Percentiles rank a stretch among this genome's conserved stretches.
phyloP scores from a whole-genome alignment of 2,329 filamentous ascomycete species.

The Penicillium psychrosexuale region DNA sequence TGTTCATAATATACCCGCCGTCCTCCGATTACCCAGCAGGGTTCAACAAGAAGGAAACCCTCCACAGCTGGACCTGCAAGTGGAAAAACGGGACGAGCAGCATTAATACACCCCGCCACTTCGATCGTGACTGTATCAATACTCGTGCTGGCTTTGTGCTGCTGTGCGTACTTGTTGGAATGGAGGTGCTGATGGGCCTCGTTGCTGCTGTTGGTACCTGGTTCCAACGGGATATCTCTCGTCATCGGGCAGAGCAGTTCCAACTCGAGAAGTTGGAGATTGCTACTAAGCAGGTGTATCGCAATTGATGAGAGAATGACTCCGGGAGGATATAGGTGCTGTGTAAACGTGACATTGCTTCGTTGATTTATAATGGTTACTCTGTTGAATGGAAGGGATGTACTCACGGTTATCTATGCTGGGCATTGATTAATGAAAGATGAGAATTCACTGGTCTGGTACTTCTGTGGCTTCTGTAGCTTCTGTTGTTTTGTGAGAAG shows the following conservation, averaged over 20 bases:
- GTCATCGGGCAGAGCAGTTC: slow-evolving; percentile 24
- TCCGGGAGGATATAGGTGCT: neutral
- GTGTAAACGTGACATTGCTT: neutral
- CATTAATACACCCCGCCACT: slow-evolving; percentile 30
- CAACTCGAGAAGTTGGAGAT: slow-evolving; percentile 30
- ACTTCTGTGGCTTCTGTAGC: too few species aligned
- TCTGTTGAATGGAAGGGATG: neutral
- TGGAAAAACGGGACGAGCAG: slow-evolving; percentile 29
- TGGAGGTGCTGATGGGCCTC: slow-evolving; percentile 36
- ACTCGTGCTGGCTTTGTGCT: slow-evolving; percentile 37
- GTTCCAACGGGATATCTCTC: slow-evolving; percentile 31
- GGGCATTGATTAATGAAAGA: neutral
- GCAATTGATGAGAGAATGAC: neutral
- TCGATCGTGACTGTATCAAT: slow-evolving; percentile 38
- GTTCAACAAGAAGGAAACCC: slow-evolving; percentile 35
- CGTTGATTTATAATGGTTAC: neutral
- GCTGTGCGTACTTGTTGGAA: slow-evolving; percentile 33
- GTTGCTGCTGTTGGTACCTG: slow-evolving; percentile 30
- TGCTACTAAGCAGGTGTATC: slow-evolving; percentile 24
- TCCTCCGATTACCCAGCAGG: slow-evolving; percentile 29
- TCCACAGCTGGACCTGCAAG: slow-evolving; percentile 44
- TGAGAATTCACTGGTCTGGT: neutral
- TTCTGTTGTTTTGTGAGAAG: too few species aligned
- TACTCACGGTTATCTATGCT: slow-evolving; percentile 10
- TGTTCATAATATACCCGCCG: slow-evolving; percentile 35